These are phyloP conservation scores for Populus hybrid DNA, from an alignment of 441 rosid genomes.

Conservation along the genomic window DNA sequence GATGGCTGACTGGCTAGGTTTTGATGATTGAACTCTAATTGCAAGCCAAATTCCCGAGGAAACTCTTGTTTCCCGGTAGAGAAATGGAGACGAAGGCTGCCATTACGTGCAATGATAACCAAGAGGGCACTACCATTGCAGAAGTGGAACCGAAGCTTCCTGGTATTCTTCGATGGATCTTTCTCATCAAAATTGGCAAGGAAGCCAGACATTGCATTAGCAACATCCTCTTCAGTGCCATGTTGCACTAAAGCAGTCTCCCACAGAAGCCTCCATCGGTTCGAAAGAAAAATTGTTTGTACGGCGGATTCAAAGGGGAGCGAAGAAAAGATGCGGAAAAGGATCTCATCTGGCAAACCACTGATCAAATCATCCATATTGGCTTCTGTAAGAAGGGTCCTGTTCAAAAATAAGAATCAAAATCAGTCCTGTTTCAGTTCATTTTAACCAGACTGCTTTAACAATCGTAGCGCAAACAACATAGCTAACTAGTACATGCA, in stretches of 20 bases:
- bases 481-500: not conserved
- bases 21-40: slow-evolving; percentile 30
- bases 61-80: slow-evolving; percentile 29
- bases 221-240: slow-evolving; percentile 35
- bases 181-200: slow-evolving; percentile 44
- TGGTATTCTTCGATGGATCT: slow-evolving; percentile 35
- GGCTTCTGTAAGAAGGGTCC: slow-evolving; percentile 13
- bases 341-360: slow-evolving; percentile 50
- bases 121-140: slow-evolving; percentile 29
- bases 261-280: slow-evolving; percentile 49
- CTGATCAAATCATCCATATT: slow-evolving; percentile 37
- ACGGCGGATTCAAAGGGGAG: slow-evolving; percentile 58
- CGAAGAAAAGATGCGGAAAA: slow-evolving; percentile 45
- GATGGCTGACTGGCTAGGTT: slow-evolving; percentile 19
- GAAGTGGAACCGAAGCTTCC: slow-evolving; percentile 42
- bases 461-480: not conserved
- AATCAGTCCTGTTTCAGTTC: not conserved
- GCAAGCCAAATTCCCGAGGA: slow-evolving; percentile 26
- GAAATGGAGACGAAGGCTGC: slow-evolving; percentile 39
- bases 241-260: slow-evolving; percentile 37
- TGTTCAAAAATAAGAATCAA: not conserved
- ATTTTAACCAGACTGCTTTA: not conserved
- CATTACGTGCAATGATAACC: slow-evolving; percentile 38
- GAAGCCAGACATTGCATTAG: slow-evolving; percentile 33
- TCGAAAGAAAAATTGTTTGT: slow-evolving; percentile 50